These are phyloP conservation scores for Eutypella sp. DNA, from an alignment of 2,329 filamentous ascomycete genomes.

Conservation along the genomic window DNA sequence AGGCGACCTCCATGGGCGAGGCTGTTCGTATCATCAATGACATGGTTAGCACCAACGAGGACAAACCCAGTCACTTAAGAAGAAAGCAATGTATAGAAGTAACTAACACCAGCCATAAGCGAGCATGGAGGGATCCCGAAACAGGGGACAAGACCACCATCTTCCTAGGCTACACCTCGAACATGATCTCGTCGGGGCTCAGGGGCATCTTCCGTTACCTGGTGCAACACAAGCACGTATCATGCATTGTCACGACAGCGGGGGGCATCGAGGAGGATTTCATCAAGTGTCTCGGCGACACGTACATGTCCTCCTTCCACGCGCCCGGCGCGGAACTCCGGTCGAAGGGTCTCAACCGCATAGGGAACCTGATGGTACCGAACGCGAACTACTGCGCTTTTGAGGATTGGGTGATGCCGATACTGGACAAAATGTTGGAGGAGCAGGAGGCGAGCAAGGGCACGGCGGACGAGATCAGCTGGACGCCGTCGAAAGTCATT, in stretches of 20 bases:
- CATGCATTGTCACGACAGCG: conserved; percentile 89
- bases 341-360: conserved; percentile 84
- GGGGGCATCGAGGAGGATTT: conserved; percentile 96
- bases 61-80: too few relatives aligned
- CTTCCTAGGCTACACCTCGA: conserved; percentile 96
- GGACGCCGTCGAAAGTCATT: conserved; percentile 93
- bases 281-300: conserved; percentile 94
- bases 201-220: conserved; percentile 89
- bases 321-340: conserved; percentile 73
- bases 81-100: too few relatives aligned
- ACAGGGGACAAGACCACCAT: conserved; percentile 80
- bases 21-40: conserved; percentile 89
- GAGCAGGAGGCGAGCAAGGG: conserved; percentile 81
- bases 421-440: conserved; percentile 87
- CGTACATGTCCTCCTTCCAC: conserved; percentile 84
- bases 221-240: conserved; percentile 87
- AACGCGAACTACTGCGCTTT: conserved; percentile 98
- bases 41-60: conserved; percentile 81
- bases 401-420: conserved; percentile 95
- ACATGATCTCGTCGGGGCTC: conserved; percentile 92
- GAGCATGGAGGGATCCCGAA: conserved; percentile 75
- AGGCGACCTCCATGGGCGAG: conserved; percentile 67
- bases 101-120: conserved; percentile 37
- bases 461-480: conserved; percentile 64
- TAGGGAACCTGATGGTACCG: conserved; percentile 91